Evolutionary conservation across 2,329 filamentous ascomycete genomes (phyloP).

Genomic region (Aspergillus hiratsukae): DNA sequence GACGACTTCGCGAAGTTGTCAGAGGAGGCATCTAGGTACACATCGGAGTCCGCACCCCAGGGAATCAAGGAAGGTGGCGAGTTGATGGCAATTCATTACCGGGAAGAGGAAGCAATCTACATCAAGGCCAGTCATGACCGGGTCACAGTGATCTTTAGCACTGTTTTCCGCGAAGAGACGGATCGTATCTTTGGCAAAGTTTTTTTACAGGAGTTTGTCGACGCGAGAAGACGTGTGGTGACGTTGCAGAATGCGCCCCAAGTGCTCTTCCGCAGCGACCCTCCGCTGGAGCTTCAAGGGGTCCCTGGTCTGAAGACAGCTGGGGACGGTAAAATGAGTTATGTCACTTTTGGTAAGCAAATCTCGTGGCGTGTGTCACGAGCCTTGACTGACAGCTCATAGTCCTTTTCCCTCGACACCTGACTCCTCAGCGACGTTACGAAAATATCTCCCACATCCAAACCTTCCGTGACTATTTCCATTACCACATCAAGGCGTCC

Average conservation of each 20-base stretch:
- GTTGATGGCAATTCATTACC: constrained; percentile 95
- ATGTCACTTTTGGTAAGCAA: constrained; percentile 87
- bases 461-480: constrained; percentile 99
- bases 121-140: constrained; percentile 96
- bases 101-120: constrained; percentile 97
- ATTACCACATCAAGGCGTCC: constrained; percentile 99
- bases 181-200: constrained; percentile 97
- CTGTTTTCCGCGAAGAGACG: constrained; percentile 95
- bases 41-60: constrained; percentile 87
- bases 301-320: constrained; percentile 75
- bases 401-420: constrained; percentile 94
- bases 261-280: constrained; percentile 91
- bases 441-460: constrained; percentile 99
- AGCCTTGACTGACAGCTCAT: constrained; percentile 9
- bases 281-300: constrained; percentile 83
- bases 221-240: constrained; percentile 71
- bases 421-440: constrained; percentile 82
- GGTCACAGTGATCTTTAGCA: constrained; percentile 98
- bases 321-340: constrained; percentile 82
- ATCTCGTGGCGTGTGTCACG: background rate
- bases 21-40: constrained; percentile 88
- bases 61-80: constrained; percentile 84
- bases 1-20: constrained; percentile 82
- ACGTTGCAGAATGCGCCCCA: constrained; percentile 98
- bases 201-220: constrained; percentile 97